Percentiles rank a stretch among this genome's conserved stretches.
These are phyloP conservation scores for Debaryomyces hansenii DNA, from an alignment of 805 yeast genomes.

Conservation along the genomic window DNA sequence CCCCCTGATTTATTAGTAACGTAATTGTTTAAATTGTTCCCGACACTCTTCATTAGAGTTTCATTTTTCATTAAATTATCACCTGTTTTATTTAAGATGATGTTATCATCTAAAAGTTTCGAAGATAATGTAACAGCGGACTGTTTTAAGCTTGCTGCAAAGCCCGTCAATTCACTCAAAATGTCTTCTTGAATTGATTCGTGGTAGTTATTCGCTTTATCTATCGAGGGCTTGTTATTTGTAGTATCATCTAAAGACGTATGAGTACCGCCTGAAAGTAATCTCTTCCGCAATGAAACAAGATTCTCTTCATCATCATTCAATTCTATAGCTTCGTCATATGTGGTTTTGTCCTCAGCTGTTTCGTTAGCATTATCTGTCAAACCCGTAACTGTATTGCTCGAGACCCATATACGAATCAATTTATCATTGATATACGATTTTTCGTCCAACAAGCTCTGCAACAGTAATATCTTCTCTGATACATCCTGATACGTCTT, in stretches of 20 bases:
- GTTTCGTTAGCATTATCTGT: not conserved
- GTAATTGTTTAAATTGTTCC: constrained; percentile 37
- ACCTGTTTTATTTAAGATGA: constrained; percentile 31
- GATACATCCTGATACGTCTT: constrained; percentile 11
- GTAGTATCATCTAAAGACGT: constrained; percentile 6
- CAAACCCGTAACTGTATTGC: not conserved
- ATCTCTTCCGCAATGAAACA: constrained; percentile 21
- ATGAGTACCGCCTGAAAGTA: constrained; percentile 22
- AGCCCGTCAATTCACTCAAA: constrained; percentile 45
- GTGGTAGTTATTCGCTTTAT: constrained; percentile 32
- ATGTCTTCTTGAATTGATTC: constrained; percentile 50
- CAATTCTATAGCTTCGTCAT: not conserved
- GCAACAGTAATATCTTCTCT: constrained; percentile 13
- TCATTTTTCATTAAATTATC: constrained; percentile 35
- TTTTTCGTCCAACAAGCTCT: constrained; percentile 21
- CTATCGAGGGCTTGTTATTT: constrained; percentile 3
- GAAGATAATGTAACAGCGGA: constrained; percentile 46
- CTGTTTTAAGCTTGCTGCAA: constrained; percentile 47
- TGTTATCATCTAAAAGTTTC: constrained; percentile 35
- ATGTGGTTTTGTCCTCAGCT: not conserved
- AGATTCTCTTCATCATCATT: constrained; percentile 18
- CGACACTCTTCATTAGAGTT: constrained; percentile 29
- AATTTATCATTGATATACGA: constrained; percentile 16
- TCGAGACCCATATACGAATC: constrained; percentile 5
- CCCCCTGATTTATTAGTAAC: constrained; percentile 41